Base-by-base conservation (phyloP, 2,329 filamentous ascomycete species). In the Claviceps sp. region DNA sequence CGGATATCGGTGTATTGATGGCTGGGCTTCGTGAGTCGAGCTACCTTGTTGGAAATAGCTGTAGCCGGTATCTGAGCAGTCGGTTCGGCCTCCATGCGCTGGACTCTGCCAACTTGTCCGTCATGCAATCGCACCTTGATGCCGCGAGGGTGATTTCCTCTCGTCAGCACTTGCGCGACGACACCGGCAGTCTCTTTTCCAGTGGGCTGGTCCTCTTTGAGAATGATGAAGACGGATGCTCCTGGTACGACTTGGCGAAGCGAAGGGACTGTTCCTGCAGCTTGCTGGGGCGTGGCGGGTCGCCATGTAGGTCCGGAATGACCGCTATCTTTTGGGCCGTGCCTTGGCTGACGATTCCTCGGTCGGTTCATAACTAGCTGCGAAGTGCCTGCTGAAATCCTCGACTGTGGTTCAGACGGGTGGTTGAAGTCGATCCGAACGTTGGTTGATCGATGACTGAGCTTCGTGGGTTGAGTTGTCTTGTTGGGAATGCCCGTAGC, bases 51-150 rank as follows among this genome's bases (percentile, higher is more conserved):
- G 30, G 26, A 16, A 16, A 48, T 44, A 56, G 45, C 47, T 51
- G 52, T 8, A 47, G 44, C 13, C 44, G 26, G 11, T 43, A 4
- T 18, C 47, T 50, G 53, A 37, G 52, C 37, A 48, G 51, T 26
- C 16, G 47, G 37, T 40, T 55, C 55, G 46, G 62, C 50, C n/a
- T 67, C 70, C 65, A 87, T 74, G 45, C 74, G 71, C 65, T 90
- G 86, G 30, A 91, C 86, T 16, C 86, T 72, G 2, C 86, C 86
- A 2, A 91, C 78, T 26, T 84, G 74, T 1, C 86, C 86, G 63
- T 86, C 84, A 1, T 71, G 68, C 5, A 91, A 71, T 2, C 86
- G 78, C 24, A 90, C 85, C 65, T 90, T 91, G 69, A 90, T 86
- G 38, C 86, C 86, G 9, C 84, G 76, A 2, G 85, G 84, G 60